Evolutionary conservation across 768 basidiomycete species (phyloP), one percentile per base, ranked within the genome.

Genomic region (Kwoniella sp.): DNA sequence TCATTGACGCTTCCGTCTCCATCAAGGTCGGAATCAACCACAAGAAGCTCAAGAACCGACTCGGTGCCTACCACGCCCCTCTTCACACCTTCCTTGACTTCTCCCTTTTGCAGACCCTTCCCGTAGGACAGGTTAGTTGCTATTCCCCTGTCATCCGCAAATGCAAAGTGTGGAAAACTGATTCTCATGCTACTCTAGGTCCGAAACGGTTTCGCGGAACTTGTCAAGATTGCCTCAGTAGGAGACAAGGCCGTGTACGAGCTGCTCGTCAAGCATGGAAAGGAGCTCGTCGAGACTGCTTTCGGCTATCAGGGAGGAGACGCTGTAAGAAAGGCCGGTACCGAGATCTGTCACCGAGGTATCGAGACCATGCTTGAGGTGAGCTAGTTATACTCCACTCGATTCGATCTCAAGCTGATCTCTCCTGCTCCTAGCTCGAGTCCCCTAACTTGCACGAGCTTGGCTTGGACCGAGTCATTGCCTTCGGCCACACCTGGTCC

Each of bases 21-120:
- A 80, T 80, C 76, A 80, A 80, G 69, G 80, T 80, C 61, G 78
- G 73, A 30, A 65, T 80, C 68, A 80, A 80, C 70, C 80, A 80
- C 74, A 69, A 71, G 62, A 81, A 80, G 76, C 65, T 81, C 37
- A 81, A 81, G 78, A 81, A 81, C 77, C 58, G 73, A 59, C 60
- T 80, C 27, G 79, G 79, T 58, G 79, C 79, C 26, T 80, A 80
- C 70, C 78, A 79, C 63, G 79, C 79, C 27, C 80, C 80, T 48
- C 68, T 77, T 33, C 74, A 80, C 72, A 81, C 80, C 55, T 78
- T 80, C 73, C 71, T 81, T 51, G 80, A 80, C 68, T 80, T 80
- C 60, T 77, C 74, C 17, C 78, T 80, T 73, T 54, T 80, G 26
- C 70, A 73, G 67, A 80, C 79, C 26, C 63, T 81, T 24, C 79